These are phyloP conservation scores for Cytospora mali DNA, from an alignment of 2,329 filamentous ascomycete genomes.

Conservation along the genomic window DNA sequence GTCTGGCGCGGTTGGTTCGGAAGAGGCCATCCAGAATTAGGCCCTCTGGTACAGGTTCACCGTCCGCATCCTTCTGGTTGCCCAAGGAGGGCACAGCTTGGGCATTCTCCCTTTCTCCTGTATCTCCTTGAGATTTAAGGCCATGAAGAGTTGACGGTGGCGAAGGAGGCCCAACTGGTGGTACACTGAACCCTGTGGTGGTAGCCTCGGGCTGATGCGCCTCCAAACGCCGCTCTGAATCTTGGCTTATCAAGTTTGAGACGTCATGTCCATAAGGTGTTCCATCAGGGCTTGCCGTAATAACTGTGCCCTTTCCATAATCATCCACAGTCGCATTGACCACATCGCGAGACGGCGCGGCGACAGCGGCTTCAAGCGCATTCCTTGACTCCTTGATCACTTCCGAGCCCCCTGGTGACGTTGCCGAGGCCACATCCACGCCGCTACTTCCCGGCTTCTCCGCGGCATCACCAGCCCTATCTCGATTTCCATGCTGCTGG, in stretches of 20 bases:
- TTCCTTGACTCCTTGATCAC: not conserved
- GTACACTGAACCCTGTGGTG: not conserved
- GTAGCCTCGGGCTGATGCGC: not conserved
- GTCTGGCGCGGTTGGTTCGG: constrained; percentile 22
- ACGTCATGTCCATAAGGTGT: not conserved
- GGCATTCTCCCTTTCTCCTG: not conserved
- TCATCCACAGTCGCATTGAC: too few species aligned
- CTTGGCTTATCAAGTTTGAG: not conserved
- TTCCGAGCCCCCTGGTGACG: not conserved
- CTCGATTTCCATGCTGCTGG: not conserved
- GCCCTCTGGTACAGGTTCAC: constrained; percentile 16
- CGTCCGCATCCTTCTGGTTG: not conserved
- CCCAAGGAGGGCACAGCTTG: not conserved
- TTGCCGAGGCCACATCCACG: not conserved
- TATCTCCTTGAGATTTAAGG: too few species aligned
- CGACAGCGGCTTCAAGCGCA: not conserved
- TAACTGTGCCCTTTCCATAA: too few species aligned
- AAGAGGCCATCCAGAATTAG: constrained; percentile 24
- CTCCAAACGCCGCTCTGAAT: not conserved
- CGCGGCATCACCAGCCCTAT: not conserved
- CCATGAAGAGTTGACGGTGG: not conserved
- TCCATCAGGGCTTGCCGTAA: too few species aligned
- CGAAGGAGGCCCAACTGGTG: not conserved
- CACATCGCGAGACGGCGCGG: not conserved
- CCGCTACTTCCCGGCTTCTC: not conserved